Base-by-base conservation (phyloP, 805 yeast species). In the Kluyveromyces lactis region DNA sequence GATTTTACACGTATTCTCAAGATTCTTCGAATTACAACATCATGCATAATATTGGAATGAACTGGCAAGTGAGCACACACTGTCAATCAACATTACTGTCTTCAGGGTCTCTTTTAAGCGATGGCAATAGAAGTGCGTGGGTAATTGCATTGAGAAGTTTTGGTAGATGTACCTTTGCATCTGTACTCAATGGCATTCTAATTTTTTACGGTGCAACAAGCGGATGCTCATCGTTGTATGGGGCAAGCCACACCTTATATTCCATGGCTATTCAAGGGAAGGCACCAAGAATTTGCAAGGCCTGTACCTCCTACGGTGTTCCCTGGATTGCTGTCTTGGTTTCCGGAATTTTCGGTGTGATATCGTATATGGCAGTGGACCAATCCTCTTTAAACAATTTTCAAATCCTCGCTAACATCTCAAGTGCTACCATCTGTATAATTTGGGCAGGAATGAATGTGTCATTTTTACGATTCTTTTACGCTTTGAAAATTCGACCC, bases 401-500 rank as follows among this genome's bases (percentile, higher is more conserved):
- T 48, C 81, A 75, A 43, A 74, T 80, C 49, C 62, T 84, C 42
- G 72, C 82, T 6, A 77, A 78, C 48, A 68, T 84, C 26, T 73
- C 84, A 38, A 77, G 89, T 2, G 75, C 89, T 0, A 73, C 89
- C 1, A 89, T 87, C 0, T 72, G 86, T 39, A 60, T 86, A 26
- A 86, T 83, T 31, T 86, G 95, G 95, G 62, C 69, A 47, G 83
- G 86, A 4, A 75, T 81, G 73, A 77, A 82, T 48, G 53, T 78
- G 13, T 68, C 86, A 2, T 82, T 69, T 52, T 55, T 81, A 28
- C 60, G 89, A 39, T 81, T 81, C 51, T 77, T 72, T 56, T 73
- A 69, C 45, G 89, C 84, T 0, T 58, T 81, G 45, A 68, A 70
- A 46, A 59, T 64, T 38, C 61, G 87, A 33, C 79, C 81, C 1